Evolutionary conservation across 345 rosid species (phyloP).

Genomic region (Punica granatum): DNA sequence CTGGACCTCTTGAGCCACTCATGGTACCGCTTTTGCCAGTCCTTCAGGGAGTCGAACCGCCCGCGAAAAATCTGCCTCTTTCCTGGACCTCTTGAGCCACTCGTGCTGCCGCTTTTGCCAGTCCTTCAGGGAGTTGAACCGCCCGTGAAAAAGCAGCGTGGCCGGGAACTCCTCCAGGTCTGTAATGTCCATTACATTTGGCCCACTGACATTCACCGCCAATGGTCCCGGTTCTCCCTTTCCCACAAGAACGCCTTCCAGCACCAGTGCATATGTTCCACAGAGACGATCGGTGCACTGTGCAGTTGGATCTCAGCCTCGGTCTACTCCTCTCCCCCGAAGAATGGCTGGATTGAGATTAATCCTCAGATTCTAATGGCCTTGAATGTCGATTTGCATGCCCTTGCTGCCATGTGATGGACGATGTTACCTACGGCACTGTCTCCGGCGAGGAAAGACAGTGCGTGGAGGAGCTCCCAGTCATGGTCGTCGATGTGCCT

Average conservation of each 20-base stretch:
- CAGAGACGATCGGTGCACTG: constrained; percentile 28
- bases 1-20: constrained; percentile 64
- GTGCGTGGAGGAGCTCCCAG: constrained; percentile 33
- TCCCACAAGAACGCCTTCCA: constrained; percentile 53
- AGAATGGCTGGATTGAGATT: constrained; percentile 64
- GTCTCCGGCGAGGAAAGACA: constrained; percentile 64
- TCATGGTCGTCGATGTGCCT: constrained; percentile 37
- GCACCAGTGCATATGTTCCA: constrained; percentile 37
- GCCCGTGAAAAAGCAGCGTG: constrained; percentile 37
- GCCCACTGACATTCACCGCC: constrained; percentile 37
- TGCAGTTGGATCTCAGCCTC: constrained; percentile 42
- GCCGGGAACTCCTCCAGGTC: constrained; percentile 44
- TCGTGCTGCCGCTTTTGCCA: constrained; percentile 64
- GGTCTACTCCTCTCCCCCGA: constrained; percentile 74
- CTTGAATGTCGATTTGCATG: constrained; percentile 16
- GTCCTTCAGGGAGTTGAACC: constrained; percentile 73
- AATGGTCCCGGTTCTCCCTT: constrained; percentile 51
- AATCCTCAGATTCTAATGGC: constrained; percentile 34
- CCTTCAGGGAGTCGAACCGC: constrained; percentile 71
- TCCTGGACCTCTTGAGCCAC: too few relatives aligned
- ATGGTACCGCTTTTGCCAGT: constrained; percentile 71
- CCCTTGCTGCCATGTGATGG: constrained; percentile 56
- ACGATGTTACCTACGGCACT: constrained; percentile 80
- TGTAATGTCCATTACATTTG: constrained; percentile 33
- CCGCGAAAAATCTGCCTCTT: constrained; percentile 33